Conservation (phyloP, 2,329 filamentous ascomycete genomes). For the Tolypocladium tundrense region DNA sequence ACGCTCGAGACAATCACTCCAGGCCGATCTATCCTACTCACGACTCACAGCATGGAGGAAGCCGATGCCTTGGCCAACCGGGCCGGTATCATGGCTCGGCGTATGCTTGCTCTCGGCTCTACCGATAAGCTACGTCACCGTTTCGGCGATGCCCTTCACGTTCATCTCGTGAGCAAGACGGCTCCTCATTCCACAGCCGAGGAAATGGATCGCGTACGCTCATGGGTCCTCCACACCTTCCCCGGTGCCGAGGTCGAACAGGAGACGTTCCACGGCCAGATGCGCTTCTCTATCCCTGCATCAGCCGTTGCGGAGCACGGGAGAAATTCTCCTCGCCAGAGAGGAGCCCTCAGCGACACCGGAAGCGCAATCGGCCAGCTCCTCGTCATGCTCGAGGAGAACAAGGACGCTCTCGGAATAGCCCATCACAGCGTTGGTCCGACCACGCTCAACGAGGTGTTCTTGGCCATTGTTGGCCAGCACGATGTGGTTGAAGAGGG, state of each 20-base stretch:
- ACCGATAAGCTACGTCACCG: constrained; percentile 60
- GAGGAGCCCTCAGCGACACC: background rate
- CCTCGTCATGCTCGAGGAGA: constrained; percentile 63
- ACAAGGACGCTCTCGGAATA: constrained; percentile 57
- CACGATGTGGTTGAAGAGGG: constrained; percentile 72
- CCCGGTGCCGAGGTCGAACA: constrained; percentile 58
- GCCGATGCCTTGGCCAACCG: constrained; percentile 77
- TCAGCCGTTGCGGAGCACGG: constrained; percentile 28
- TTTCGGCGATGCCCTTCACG: constrained; percentile 69
- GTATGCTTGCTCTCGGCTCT: constrained; percentile 78
- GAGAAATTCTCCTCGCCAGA: constrained; percentile 18
- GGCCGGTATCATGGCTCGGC: constrained; percentile 74
- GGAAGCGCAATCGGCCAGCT: constrained; percentile 53
- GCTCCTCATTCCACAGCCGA: constrained; percentile 62
- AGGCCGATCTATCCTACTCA: constrained; percentile 73
- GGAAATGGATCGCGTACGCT: constrained; percentile 56
- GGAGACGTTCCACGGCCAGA: constrained; percentile 73
- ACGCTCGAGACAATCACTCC: constrained; percentile 64
- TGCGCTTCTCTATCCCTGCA: constrained; percentile 61
- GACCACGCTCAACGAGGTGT: constrained; percentile 85
- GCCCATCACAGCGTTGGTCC: constrained; percentile 81
- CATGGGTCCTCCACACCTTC: constrained; percentile 55
- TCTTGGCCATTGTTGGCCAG: constrained; percentile 71
- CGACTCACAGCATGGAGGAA: constrained; percentile 93
- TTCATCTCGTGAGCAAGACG: constrained; percentile 67